Base-by-base conservation (phyloP, 1,284 basidiomycete genomes). In the Trichosporon asahii region DNA sequence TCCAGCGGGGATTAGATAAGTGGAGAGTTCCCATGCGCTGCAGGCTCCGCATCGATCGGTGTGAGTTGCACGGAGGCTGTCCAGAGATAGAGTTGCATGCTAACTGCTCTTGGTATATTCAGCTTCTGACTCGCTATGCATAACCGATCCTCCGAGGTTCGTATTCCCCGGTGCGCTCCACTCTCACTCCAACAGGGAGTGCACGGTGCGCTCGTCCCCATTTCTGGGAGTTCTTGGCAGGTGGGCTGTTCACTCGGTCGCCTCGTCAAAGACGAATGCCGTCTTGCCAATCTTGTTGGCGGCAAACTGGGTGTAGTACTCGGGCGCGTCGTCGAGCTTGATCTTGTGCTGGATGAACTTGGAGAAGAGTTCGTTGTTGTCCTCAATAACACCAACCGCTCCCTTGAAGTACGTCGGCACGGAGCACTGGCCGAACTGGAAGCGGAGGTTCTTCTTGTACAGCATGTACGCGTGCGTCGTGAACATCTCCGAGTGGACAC, bases 381-480 rank as follows among this genome's bases (percentile, higher is more conserved):
- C 69, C 67, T 72, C 63, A 82, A 94, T 82, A n/a, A 94, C 82
- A 74, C 90, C 88, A 53, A 91, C 85, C 0, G 91, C 91, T 68
- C 88, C 83, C 3, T 89, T 89, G 74, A 93, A 90, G 86, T 93
- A 89, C 0, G 90, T 88, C 9, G 89, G 87, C 4, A 92, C 93
- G 18, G 92, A 92, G 77, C 94, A 95, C n/a, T 93, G 87, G 11
- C 94, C 94, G 66, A 79, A 81, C 73, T 81, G 80, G 53, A 81
- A 66, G 14, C 75, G 74, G 7, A 78, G 55, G 71, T 66, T 71
- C 44, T 23, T 37, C 23, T 25, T 63, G 53, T 46, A 61, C 12
- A 61, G 35, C 29, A 61, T 29, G 37, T 46, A 57, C 23, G 60
- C 55, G 29, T 29, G 40, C 21, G 37, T 25, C 4, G 49, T 65